Conservation (phyloP, 805 yeast genomes). For the Saturnispora halmiae region DNA sequence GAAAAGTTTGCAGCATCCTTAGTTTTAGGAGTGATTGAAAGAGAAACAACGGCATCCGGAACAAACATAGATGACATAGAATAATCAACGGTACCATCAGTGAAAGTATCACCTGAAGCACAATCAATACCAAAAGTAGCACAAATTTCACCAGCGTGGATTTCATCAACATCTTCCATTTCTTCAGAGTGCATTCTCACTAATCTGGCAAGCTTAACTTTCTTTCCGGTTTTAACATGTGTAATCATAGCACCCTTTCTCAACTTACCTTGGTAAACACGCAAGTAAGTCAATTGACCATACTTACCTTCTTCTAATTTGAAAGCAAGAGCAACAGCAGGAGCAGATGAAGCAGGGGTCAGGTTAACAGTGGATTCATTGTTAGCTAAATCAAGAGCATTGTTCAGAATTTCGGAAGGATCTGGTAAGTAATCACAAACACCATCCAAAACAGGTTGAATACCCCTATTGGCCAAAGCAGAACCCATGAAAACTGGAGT, state of each 20-base stretch:
- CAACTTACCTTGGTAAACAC: slow-evolving; percentile 94
- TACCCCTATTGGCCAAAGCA: slow-evolving; percentile 92
- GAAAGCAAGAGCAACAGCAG: slow-evolving; percentile 96
- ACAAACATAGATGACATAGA: slow-evolving; percentile 98
- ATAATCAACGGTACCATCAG: slow-evolving; percentile 69
- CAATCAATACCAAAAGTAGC: slow-evolving; percentile 99
- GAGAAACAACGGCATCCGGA: slow-evolving; percentile 96
- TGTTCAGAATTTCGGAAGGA: slow-evolving; percentile 87
- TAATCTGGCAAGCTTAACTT: slow-evolving; percentile 83
- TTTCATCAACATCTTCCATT: slow-evolving; percentile 95
- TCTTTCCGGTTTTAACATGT: slow-evolving; percentile 87
- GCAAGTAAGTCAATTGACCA: slow-evolving; percentile 93
- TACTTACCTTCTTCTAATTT: slow-evolving; percentile 97
- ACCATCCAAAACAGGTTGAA: slow-evolving; percentile 92
- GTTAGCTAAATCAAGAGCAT: slow-evolving; percentile 68
- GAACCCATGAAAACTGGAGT: slow-evolving; percentile 99
- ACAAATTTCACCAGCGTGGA: slow-evolving; percentile 97
- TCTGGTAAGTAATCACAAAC: slow-evolving; percentile 93
- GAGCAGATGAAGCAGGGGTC: slow-evolving; percentile 61
- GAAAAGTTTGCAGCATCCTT: slow-evolving; percentile 87
- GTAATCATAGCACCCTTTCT: slow-evolving; percentile 84
- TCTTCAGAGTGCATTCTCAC: slow-evolving; percentile 99
- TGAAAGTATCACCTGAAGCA: slow-evolving; percentile 96
- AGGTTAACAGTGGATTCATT: slow-evolving; percentile 64
- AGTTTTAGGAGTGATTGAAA: slow-evolving; percentile 79